These are phyloP conservation scores for Rossbeevera mucosa DNA, from an alignment of 768 basidiomycete species.

Conservation along the genomic window DNA sequence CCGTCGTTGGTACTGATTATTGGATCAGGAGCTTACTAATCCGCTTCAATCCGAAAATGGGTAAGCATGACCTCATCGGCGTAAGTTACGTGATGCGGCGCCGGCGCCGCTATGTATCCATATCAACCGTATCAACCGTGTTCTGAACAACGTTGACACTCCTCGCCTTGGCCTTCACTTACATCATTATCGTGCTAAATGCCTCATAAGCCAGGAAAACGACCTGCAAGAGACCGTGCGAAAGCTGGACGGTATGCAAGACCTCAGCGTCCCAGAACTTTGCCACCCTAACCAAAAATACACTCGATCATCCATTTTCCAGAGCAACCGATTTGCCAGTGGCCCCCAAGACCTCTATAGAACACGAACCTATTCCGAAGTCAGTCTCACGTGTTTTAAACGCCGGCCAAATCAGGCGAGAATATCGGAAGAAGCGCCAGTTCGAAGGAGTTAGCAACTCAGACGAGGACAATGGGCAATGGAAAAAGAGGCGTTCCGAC, in stretches of 20 bases:
- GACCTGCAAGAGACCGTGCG: constrained; percentile 42
- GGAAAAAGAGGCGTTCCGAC: constrained; percentile 30
- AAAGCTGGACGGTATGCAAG: constrained; percentile 40
- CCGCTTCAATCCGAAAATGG: not conserved
- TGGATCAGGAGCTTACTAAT: too few species aligned
- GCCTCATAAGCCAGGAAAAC: constrained; percentile 66
- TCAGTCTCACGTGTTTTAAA: constrained; percentile 61
- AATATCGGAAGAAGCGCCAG: constrained; percentile 48
- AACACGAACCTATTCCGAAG: constrained; percentile 67
- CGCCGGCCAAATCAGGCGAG: constrained; percentile 52
- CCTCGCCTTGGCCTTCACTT: constrained; percentile 1
- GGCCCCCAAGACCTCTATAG: constrained; percentile 40
- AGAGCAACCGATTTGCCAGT: constrained; percentile 54
- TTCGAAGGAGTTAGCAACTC: constrained; percentile 23
- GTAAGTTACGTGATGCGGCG: not conserved
- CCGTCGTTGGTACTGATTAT: too few species aligned
- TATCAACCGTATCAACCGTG: too few species aligned
- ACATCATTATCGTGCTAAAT: constrained; percentile 36
- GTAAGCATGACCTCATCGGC: constrained; percentile 20
- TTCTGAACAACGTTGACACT: constrained; percentile 11
- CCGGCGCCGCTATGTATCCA: not conserved
- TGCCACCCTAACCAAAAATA: not conserved
- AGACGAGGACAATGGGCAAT: constrained; percentile 22
- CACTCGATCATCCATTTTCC: not conserved
- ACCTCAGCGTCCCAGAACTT: not conserved